Conservation (phyloP, 1,139 yeast species). For the Blastobotrys apis region DNA sequence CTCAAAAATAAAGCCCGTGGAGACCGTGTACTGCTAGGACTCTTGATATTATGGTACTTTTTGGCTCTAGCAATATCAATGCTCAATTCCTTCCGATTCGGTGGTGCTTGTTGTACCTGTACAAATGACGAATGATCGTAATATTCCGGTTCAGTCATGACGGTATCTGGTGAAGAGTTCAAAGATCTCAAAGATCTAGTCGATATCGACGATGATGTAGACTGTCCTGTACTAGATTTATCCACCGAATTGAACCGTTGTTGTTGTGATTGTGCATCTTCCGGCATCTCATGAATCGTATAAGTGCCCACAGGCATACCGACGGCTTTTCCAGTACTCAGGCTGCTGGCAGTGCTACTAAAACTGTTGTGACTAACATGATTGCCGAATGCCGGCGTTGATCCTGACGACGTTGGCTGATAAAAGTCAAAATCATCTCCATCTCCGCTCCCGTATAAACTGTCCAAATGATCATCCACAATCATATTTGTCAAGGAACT, state of each 20-base stretch:
- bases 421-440: conserved; percentile 11
- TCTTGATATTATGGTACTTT: not conserved
- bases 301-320: conserved; percentile 4
- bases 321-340: not conserved
- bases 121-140: not conserved
- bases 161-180: conserved; percentile 11
- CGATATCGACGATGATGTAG: conserved; percentile 9
- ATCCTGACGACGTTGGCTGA: conserved; percentile 1
- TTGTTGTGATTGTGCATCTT: not conserved
- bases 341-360: not conserved
- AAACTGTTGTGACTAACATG: not conserved
- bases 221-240: not conserved
- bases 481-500: not conserved
- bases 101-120: not conserved
- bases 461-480: conserved; percentile 5
- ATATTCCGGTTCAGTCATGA: conserved; percentile 13
- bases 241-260: not conserved
- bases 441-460: not conserved
- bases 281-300: not conserved
- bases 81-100: not conserved
- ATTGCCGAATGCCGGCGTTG: not conserved
- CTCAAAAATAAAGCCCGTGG: conserved; percentile 12
- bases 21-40: not conserved
- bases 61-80: not conserved
- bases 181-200: conserved; percentile 11